Evolutionary conservation across 2,329 filamentous ascomycete species (phyloP).

Genomic region (Bisporella sp.): DNA sequence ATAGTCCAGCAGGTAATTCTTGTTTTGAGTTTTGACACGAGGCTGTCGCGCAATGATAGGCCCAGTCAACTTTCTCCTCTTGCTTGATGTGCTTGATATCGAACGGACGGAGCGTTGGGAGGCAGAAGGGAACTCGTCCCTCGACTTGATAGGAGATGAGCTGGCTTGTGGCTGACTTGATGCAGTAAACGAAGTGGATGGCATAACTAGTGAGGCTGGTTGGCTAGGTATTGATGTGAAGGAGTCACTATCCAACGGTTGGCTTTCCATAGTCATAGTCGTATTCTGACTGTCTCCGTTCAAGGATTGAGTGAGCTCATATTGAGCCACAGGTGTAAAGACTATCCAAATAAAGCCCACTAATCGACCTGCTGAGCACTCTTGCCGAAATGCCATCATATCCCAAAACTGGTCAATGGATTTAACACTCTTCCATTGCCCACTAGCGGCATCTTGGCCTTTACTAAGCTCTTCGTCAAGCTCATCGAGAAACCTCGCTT

Average conservation of each 20-base stretch:
- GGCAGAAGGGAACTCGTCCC: not conserved
- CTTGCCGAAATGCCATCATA: conserved; percentile 93
- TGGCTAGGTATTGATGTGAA: conserved; percentile 14
- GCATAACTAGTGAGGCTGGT: conserved; percentile 6
- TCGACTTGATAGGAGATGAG: conserved; percentile 7
- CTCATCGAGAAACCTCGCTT: conserved; percentile 81
- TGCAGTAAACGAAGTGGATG: conserved; percentile 14
- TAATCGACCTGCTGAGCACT: conserved; percentile 85
- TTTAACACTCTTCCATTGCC: conserved; percentile 76
- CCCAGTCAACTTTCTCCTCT: conserved; percentile 47
- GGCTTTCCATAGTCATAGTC: conserved; percentile 5
- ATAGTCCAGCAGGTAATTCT: conserved; percentile 41
- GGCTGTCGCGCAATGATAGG: conserved; percentile 58
- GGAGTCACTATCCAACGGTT: conserved; percentile 4
- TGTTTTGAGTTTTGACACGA: conserved; percentile 52
- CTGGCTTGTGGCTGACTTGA: conserved; percentile 12
- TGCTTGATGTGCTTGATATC: conserved; percentile 30
- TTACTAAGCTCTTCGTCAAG: conserved; percentile 75
- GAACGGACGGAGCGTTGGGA: conserved; percentile 5
- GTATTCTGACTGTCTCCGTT: conserved; percentile 15
- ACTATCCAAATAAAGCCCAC: conserved; percentile 96
- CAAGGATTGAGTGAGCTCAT: not conserved
- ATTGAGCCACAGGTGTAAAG: conserved; percentile 38
- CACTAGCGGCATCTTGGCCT: conserved; percentile 46
- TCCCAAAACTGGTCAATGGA: conserved; percentile 96